A percentile compares a stretch with the other conserved stretches of the same genome.
These are phyloP conservation scores for Colletotrichum coccodes DNA, from an alignment of 2,329 filamentous ascomycete species.

Conservation along the genomic window DNA sequence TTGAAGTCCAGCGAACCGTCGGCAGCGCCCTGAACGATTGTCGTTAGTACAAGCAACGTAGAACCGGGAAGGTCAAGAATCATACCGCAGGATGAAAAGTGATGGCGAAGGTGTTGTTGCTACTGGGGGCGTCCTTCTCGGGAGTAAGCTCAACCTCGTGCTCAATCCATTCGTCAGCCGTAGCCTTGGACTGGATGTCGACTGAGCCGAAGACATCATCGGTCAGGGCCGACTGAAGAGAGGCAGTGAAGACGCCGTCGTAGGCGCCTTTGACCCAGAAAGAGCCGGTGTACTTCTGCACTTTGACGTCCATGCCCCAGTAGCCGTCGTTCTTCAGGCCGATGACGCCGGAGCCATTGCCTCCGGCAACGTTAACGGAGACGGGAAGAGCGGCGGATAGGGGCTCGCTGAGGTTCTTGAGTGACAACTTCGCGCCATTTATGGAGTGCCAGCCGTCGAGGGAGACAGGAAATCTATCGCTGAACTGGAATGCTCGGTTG, in stretches of 20 bases:
- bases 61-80: constrained; percentile 6
- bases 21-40: constrained; percentile 41
- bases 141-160: constrained; percentile 58
- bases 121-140: constrained; percentile 57
- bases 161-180: constrained; percentile 59
- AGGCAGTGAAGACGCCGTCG: constrained; percentile 57
- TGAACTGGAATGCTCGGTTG: constrained; percentile 76
- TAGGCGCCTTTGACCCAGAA: constrained; percentile 64
- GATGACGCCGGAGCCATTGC: constrained; percentile 43
- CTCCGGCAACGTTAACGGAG: constrained; percentile 57
- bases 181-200: constrained; percentile 55
- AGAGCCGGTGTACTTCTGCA: constrained; percentile 58
- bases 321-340: constrained; percentile 65
- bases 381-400: constrained; percentile 63
- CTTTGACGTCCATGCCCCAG: constrained; percentile 66
- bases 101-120: constrained; percentile 66
- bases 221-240: constrained; percentile 55
- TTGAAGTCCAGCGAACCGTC: constrained; percentile 63
- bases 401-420: constrained; percentile 57
- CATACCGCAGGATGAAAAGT: constrained; percentile 57
- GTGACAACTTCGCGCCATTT: constrained; percentile 53
- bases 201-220: constrained; percentile 56
- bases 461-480: constrained; percentile 51
- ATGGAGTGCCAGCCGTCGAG: constrained; percentile 58
- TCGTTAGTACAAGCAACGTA: neutral